phyloP scores from a whole-genome alignment of 2,329 filamentous ascomycete genomes.

The Lachnellula arida region DNA sequence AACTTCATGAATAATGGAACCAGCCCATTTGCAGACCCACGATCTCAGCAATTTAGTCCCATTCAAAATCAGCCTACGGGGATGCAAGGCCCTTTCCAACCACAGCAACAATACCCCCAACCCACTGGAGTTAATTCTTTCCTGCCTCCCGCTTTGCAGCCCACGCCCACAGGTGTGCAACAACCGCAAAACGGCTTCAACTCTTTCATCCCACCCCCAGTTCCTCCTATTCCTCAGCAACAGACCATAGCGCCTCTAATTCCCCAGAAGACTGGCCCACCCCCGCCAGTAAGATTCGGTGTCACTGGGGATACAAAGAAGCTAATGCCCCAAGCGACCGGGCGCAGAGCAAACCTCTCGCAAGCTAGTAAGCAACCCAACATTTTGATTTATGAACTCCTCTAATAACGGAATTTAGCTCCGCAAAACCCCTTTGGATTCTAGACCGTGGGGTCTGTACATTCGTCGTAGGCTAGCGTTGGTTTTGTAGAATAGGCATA shows the following conservation, averaged over 20 bases:
- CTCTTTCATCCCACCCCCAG: conserved; percentile 40
- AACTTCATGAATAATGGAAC: conserved; percentile 40
- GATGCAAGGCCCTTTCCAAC: conserved; percentile 41
- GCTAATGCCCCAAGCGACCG: conserved; percentile 79
- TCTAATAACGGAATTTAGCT: conserved; percentile 39
- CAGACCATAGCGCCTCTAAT: conserved; percentile 58
- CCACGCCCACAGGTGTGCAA: conserved; percentile 52
- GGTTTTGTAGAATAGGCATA: conserved; percentile 29
- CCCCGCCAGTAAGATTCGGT: conserved; percentile 86
- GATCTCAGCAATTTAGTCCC: conserved; percentile 46
- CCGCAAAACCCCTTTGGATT: conserved; percentile 69
- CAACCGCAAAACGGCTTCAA: conserved; percentile 48
- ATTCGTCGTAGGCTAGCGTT: conserved; percentile 19
- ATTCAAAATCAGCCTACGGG: conserved; percentile 47
- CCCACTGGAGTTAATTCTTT: conserved; percentile 49
- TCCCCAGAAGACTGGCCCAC: conserved; percentile 78
- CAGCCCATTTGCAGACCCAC: conserved; percentile 52
- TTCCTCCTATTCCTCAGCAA: conserved; percentile 49
- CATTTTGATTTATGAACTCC: neutral
- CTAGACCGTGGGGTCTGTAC: conserved; percentile 35
- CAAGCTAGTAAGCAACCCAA: conserved; percentile 83
- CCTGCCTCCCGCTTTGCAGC: conserved; percentile 55
- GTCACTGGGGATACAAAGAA: conserved; percentile 69
- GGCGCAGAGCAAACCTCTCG: conserved; percentile 80
- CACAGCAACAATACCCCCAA: conserved; percentile 34